Evolutionary conservation across 1,284 basidiomycete species (phyloP), one percentile per base, ranked within the genome.

Genomic region (Rhizoctonia solani): DNA sequence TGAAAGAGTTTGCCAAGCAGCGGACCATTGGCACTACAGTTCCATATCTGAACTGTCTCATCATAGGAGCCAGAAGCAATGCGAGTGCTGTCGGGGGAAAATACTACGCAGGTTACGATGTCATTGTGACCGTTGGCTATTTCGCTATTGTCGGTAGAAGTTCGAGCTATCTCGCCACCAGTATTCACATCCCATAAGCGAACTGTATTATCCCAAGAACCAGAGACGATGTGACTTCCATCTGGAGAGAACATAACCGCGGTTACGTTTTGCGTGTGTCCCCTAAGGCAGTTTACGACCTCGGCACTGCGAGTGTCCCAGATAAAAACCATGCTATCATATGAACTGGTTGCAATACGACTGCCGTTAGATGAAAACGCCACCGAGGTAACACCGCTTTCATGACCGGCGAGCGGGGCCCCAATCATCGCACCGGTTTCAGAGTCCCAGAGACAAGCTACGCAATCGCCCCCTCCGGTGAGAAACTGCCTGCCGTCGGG

Each of bases 191-290:
- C 90, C 92, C 93, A 96, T 75, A 93, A 90, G 75, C 91, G 87
- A 39, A 96, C 91, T 0, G 88, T 87, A 23, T 92, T 85, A 77
- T 97, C 94, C 76, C 95, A 95, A 19, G 91, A 93, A 27, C 93
- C 92, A n/a, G 91, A 93, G 1, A 93, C 90, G 70, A 95, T 87
- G 87, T 90, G 95, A 70, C 87, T 84, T 27, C 89, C 89, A 76
- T 96, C 92, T 67, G 89, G 88, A 25, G 88, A 89, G 68, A 92
- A 88, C 27, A 89, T 88, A 37, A 91, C 88, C 13, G 85, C 86
- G 29, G 92, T 79, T 14, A 93, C 89, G 73, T 90, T 91, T 75
- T 92, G 90, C 83, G 25, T 55, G 39, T 66, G 63, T 1, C 63
- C 63, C 2, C 13, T 25, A 16, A 66, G 52, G 9, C 9, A 39